Evolutionary conservation across 306 rosid genomes (phyloP), one percentile per base, ranked within the genome.

Genomic region (Mimosa pudica): DNA sequence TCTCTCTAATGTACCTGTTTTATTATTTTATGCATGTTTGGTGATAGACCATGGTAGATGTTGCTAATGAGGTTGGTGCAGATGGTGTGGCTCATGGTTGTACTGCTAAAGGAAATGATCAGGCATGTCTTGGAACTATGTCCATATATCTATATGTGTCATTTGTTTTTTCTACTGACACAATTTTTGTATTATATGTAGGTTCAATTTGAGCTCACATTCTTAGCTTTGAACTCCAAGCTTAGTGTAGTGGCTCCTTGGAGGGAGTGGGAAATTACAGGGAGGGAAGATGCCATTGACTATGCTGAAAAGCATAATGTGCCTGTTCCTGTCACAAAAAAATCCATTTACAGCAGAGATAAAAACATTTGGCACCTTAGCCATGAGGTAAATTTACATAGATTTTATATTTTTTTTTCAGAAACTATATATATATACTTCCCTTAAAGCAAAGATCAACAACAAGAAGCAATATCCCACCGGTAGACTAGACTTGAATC

Each of bases 61-160:
- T 90, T 89, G 98, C 98, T 38, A 84, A 86, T 79, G 93, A 90
- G 85, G 98, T 95, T 75, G 98, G 97, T 87, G 99, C 99, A 75
- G 98, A 95, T 87, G 98, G 98, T 47, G 98, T 95, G 1, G 87
- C 97, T 84, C 99, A 95, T 82, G 99, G 99, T 71, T 95, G 97
- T 79, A 95, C 98, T 1, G 97, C 98, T 78, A 92, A 94, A 86
- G 98, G 98, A 87, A 94, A 94, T 85, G 98, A 92, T 79, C 97
- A 94, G 98, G 97, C 64, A 87, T 52, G 89, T 77, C 66, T 84
- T 55, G 51, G 46, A 66, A 63, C 81, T 63, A 36, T 41, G 54
- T 57, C 51, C 67, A 66, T 36, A 20, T 41, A 65, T 4, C 57
- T 48, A 64, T 7, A 47, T 9, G n/a, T 52, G 11, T 16, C 47